phyloP scores from a whole-genome alignment of 495 filamentous ascomycete genomes.

The Penicillium crystallinum region DNA sequence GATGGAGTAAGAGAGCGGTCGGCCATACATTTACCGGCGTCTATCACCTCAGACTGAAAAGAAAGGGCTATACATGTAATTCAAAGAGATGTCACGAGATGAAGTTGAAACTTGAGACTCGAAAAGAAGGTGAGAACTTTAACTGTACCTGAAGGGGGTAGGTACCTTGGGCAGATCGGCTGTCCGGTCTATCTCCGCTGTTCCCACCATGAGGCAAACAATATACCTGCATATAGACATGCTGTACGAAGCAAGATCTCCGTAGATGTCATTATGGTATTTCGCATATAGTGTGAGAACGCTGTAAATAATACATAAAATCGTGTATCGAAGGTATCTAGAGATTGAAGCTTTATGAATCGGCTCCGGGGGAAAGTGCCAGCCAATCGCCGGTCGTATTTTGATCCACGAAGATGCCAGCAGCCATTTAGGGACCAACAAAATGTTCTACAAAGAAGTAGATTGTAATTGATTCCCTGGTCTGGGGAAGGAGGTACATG shows the following conservation, averaged over 20 bases:
- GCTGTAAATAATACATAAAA: no score
- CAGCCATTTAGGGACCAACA: background rate
- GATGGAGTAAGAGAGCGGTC: conserved; percentile 2
- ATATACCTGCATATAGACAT: no score
- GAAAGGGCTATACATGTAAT: background rate
- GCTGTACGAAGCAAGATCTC: no score
- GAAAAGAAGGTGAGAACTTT: background rate
- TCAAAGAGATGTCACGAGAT: background rate
- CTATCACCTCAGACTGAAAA: background rate
- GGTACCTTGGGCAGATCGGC: no score
- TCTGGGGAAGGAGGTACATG: no score
- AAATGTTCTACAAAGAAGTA: background rate
- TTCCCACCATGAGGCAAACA: no score
- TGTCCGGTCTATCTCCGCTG: background rate
- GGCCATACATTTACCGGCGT: conserved; percentile 8
- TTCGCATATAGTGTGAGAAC: no score
- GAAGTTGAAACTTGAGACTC: background rate
- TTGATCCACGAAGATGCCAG: background rate
- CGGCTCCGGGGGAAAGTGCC: conserved; percentile 11
- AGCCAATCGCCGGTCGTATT: conserved; percentile 16
- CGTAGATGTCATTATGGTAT: no score
- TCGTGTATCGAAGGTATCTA: no score
- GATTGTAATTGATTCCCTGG: background rate
- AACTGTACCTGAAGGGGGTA: background rate
- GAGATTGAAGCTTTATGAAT: no score